phyloP scores from a whole-genome alignment of 352 stramenopile species.

The Pythium dissotocum region DNA sequence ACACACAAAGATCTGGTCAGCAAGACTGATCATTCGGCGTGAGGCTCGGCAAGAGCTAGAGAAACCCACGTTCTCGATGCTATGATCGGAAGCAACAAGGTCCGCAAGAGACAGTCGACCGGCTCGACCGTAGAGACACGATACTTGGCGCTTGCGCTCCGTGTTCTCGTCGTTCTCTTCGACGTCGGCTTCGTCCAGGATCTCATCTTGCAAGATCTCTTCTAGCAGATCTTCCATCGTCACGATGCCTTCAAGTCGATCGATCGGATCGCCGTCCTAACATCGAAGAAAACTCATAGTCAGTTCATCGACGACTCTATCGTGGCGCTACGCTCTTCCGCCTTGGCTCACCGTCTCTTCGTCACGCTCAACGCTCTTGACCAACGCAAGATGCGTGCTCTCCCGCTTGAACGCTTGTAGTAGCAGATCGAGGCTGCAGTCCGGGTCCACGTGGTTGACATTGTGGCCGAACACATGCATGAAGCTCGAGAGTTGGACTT shows the following conservation, averaged over 20 bases:
- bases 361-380: slow-evolving; percentile 90
- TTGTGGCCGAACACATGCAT: slow-evolving; percentile 68
- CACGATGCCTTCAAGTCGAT: slow-evolving; percentile 96
- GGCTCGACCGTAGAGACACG: slow-evolving; percentile 44
- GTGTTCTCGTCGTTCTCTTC: slow-evolving; percentile 37
- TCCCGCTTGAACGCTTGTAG: slow-evolving; percentile 94
- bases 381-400: slow-evolving; percentile 92
- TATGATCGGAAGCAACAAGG: slow-evolving; percentile 41
- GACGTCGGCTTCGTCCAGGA: slow-evolving; percentile 95
- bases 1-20: neutral
- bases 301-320: neutral
- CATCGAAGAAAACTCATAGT: neutral
- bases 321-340: neutral
- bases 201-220: slow-evolving; percentile 96
- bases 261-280: slow-evolving; percentile 81
- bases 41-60: neutral
- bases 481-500: slow-evolving; percentile 61
- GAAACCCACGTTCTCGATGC: slow-evolving; percentile 34
- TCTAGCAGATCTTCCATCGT: slow-evolving; percentile 99
- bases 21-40: neutral
- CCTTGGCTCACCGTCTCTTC: slow-evolving; percentile 12
- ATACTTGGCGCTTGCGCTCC: slow-evolving; percentile 50
- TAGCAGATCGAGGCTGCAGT: slow-evolving; percentile 92
- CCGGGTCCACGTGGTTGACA: slow-evolving; percentile 81
- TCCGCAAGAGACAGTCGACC: slow-evolving; percentile 51